Evolutionary conservation across 495 filamentous ascomycete species (phyloP).

Genomic region (Xylaria palmicola): DNA sequence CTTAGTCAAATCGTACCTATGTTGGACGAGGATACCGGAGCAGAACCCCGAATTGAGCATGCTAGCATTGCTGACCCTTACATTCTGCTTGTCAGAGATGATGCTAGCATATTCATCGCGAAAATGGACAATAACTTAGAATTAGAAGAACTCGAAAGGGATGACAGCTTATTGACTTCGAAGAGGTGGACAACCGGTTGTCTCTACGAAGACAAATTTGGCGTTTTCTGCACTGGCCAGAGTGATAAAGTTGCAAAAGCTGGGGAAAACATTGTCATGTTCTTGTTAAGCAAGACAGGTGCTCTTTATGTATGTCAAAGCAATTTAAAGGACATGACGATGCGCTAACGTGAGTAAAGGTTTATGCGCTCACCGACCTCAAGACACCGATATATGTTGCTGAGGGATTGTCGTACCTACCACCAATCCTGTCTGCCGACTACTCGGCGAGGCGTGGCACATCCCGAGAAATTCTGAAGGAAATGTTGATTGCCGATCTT

Average conservation of each 20-base stretch:
- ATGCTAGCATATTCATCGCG: constrained; percentile 72
- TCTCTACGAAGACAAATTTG: constrained; percentile 67
- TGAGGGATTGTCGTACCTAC: constrained; percentile 74
- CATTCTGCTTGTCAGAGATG: constrained; percentile 79
- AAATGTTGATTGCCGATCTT: constrained; percentile 79
- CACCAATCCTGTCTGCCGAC: constrained; percentile 70
- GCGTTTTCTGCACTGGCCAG: constrained; percentile 50
- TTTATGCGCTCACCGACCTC: constrained; percentile 64
- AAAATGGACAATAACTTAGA: constrained; percentile 77
- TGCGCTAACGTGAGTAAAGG: constrained; percentile 34
- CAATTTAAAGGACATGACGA: not conserved
- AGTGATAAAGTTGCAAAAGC: constrained; percentile 43
- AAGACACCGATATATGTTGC: constrained; percentile 59
- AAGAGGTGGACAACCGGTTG: constrained; percentile 78
- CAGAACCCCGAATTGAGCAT: constrained; percentile 69
- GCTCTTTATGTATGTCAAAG: constrained; percentile 65
- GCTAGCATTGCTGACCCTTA: constrained; percentile 89
- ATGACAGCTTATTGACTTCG: constrained; percentile 49
- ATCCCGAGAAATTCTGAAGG: constrained; percentile 66
- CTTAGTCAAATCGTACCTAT: constrained; percentile 88
- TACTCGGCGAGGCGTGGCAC: constrained; percentile 65
- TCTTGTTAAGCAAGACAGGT: constrained; percentile 67
- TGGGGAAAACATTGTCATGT: constrained; percentile 59
- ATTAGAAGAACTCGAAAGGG: constrained; percentile 73
- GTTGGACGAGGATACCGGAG: constrained; percentile 79